Conservation (phyloP, 352 stramenopile species). For the Hyaloperonospora brassicae region DNA sequence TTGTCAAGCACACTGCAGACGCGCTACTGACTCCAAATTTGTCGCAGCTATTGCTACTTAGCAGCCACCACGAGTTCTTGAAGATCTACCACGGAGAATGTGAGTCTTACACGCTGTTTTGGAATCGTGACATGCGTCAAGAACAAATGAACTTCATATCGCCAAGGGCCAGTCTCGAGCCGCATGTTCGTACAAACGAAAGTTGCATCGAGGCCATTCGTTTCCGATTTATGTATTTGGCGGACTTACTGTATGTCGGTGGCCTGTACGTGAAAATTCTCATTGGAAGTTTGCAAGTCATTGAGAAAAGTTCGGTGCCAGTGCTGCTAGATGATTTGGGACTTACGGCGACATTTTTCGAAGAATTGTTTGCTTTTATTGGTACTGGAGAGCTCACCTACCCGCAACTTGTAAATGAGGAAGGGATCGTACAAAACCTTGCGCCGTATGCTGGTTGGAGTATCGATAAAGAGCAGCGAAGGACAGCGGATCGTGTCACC, state of each 20-base stretch:
- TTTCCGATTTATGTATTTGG: constrained; percentile 67
- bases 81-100: constrained; percentile 75
- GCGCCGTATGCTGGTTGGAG: constrained; percentile 54
- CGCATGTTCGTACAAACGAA: constrained; percentile 27
- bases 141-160: constrained; percentile 50
- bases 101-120: constrained; percentile 75
- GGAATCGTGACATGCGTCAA: constrained; percentile 67
- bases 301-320: constrained; percentile 46
- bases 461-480: constrained; percentile 36
- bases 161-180: constrained; percentile 33
- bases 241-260: constrained; percentile 52
- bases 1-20: constrained; percentile 39
- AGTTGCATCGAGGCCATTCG: constrained; percentile 40
- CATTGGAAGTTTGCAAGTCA: constrained; percentile 55
- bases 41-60: constrained; percentile 44
- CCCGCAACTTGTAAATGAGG: constrained; percentile 24
- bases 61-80: constrained; percentile 74
- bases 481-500: constrained; percentile 47
- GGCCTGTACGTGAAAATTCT: constrained; percentile 73
- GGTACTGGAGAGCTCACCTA: constrained; percentile 47
- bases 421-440: constrained; percentile 26
- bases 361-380: constrained; percentile 70
- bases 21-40: constrained; percentile 73
- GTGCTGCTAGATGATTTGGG: constrained; percentile 39
- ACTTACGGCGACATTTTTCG: constrained; percentile 60